Base-by-base conservation (phyloP, 2,329 filamentous ascomycete species). In the Stagonosporopsis tanaceti region DNA sequence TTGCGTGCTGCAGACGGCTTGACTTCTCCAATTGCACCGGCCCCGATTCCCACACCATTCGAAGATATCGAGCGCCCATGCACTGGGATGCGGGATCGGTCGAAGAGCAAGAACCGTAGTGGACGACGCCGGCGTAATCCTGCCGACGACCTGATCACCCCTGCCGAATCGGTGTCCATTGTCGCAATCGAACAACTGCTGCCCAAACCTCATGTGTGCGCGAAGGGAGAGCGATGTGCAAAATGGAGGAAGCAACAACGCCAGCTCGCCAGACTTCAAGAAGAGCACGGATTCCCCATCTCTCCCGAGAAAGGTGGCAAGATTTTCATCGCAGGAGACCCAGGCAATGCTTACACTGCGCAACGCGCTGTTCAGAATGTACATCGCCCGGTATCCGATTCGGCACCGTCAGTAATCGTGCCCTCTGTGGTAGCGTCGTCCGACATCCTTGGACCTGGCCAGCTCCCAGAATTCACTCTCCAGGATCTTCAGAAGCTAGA, bases 161-260 rank as follows among this genome's bases (percentile, higher is more conserved):
- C 92, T 2, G 85, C 88, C 57, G 91, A 96, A 74, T 94, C 92
- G 1, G 89, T 95, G 4, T 96, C 92, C 0, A 96, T 96, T 66
- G 92, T 97, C 32, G 93, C 90, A 27, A 96, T 96, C 62, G 93
- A 97, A 78, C 92, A 96, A 76, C 81, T 95, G 51, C 84, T 96
- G 52, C 93, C 93, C 5, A 93, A 92, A 78, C 86, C 89, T 15
- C 93, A 97, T 77, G 84, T 85, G 54, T 97, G 93, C 78, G 87
- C 87, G 42, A 96, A 96, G 76, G 93, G 93, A 42, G 91, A 95
- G 76, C 88, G 90, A 66, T 97, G 93, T 77, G 82, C 86, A 46
- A 96, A 93, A 75, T 96, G 86, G 84, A 86, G 84, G 74, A 92
- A 89, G 73, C 90, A 94, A 71, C 90, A 96, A 75, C 85, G 87